Evolutionary conservation across 78 protist genomes (phyloP), one percentile per base, ranked within the genome.

Genomic region (Speleostelium caveatum): DNA sequence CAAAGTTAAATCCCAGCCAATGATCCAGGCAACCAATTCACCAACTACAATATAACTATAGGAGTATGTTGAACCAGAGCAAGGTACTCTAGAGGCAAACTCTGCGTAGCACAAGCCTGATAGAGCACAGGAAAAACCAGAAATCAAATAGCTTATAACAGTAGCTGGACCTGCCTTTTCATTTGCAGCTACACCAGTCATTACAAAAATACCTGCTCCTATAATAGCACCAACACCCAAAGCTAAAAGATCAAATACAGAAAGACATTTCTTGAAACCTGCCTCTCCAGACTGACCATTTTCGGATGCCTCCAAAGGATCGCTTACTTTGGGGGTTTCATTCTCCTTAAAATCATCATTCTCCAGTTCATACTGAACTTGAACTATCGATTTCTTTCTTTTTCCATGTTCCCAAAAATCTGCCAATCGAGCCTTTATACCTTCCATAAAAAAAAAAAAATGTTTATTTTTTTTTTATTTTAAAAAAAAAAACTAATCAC

Each of bases 131-230:
- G 93, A 75, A 19, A 86, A 22, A 28, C 92, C 94, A 22, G 94
- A 51, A 1, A 90, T 21, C 0, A 79, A 28, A 55, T 65, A 95
- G 28, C 79, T 56, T 16, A 95, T 26, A 2, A 78, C 21, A 17
- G 91, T 68, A 28, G 87, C 93, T 16, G 97, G 97, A 0, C 97
- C 97, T 0, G 97, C 97, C 22, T 77, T 67, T 1, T 55, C 67
- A 12, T 58, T 26, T 21, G 97, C 95, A 3, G 95, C 97, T 21
- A 75, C 75, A 56, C 97, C 97, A 1, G 95, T 76, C 33, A 91
- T n/a, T 12, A 95, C 97, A 55, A 95, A 95, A 7, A 95, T 90
- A 32, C 97, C 97, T 1, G 95, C 88, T 8, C 97, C 96, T 38
- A 94, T 86, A 42, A 90, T 89, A 19, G 66, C 41, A 55, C 95